Conservation (phyloP, 495 filamentous ascomycete species). For the Venustampulla echinocandica region DNA sequence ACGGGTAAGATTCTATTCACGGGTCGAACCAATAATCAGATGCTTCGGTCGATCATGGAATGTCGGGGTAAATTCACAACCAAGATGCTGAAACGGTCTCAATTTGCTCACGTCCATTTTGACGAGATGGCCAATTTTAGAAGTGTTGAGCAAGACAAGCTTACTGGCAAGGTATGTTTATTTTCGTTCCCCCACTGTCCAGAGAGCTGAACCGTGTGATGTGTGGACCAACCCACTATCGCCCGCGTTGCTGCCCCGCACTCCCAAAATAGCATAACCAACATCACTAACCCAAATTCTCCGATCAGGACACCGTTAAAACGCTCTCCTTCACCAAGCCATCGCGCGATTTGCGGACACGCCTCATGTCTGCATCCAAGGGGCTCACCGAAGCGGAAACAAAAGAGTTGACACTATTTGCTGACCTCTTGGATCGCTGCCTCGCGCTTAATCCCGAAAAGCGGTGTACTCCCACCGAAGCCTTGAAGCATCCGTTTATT, state of each 20-base stretch:
- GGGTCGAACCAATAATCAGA: conserved; percentile 93
- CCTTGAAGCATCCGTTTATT: conserved; percentile 81
- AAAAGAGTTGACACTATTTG: conserved; percentile 71
- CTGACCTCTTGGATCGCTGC: conserved; percentile 80
- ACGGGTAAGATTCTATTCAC: conserved; percentile 96
- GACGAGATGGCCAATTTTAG: conserved; percentile 81
- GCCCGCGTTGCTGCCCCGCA: not conserved
- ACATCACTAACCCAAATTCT: conserved; percentile 1
- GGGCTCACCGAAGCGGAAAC: conserved; percentile 65
- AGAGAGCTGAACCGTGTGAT: not conserved
- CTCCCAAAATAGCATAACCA: conserved; percentile 1
- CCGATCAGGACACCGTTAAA: conserved; percentile 47
- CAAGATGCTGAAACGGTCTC: conserved; percentile 74
- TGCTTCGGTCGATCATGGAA: conserved; percentile 93
- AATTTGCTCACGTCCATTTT: conserved; percentile 69
- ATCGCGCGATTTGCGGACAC: conserved; percentile 68
- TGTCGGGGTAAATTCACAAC: conserved; percentile 86
- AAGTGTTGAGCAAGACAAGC: conserved; percentile 75
- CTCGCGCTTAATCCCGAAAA: conserved; percentile 89
- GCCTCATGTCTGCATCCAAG: conserved; percentile 63
- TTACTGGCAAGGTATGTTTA: conserved; percentile 63
- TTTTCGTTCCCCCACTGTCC: conserved; percentile 14
- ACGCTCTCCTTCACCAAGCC: conserved; percentile 70
- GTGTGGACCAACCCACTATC: not conserved
- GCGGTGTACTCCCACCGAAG: conserved; percentile 76